These are phyloP conservation scores for Juglanconis sp. DNA, from an alignment of 2,329 filamentous ascomycete genomes.

Conservation along the genomic window DNA sequence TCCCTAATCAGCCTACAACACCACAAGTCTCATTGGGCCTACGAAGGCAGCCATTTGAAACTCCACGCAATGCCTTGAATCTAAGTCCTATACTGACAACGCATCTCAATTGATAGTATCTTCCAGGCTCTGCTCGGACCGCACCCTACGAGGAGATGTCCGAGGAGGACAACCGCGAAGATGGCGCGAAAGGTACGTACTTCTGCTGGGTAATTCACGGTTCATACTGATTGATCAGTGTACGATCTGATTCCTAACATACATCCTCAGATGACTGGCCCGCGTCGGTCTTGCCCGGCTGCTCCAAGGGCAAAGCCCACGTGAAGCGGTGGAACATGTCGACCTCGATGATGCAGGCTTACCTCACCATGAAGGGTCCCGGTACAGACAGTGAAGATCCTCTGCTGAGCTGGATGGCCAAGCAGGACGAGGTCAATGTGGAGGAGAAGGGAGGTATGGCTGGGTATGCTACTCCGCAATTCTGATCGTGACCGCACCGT, in stretches of 20 bases:
- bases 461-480: background rate
- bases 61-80: too few relatives aligned
- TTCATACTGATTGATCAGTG: too few relatives aligned
- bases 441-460: background rate
- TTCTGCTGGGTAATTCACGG: background rate
- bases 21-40: too few relatives aligned
- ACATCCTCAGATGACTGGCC: background rate
- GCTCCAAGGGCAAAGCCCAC: background rate
- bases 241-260: background rate
- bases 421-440: slow-evolving; percentile 2
- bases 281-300: background rate
- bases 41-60: too few relatives aligned
- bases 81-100: background rate
- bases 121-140: background rate
- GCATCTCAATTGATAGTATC: background rate
- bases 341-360: slow-evolving; percentile 26
- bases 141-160: slow-evolving; percentile 1
- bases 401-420: slow-evolving; percentile 26
- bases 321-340: slow-evolving; percentile 8
- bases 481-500: background rate
- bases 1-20: too few relatives aligned
- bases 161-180: background rate
- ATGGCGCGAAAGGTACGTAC: background rate
- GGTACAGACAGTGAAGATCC: slow-evolving; percentile 23
- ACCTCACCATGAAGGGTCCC: slow-evolving; percentile 32